phyloP scores from a whole-genome alignment of 371 early-diverging fungal species.

The Syncephalastrum racemosum region DNA sequence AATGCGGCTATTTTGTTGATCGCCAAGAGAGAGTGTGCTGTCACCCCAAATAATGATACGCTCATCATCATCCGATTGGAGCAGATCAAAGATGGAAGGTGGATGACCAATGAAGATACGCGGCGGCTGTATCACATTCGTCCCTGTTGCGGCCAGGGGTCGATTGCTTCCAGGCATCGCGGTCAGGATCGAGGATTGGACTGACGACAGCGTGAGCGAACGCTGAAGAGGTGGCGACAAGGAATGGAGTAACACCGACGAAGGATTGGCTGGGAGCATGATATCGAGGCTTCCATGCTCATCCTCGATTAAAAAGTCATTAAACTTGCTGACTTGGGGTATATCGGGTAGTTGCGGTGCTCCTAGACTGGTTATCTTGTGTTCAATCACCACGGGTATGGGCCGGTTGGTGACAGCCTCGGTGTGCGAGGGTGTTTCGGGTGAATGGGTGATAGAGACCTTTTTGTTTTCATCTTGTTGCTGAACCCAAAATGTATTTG shows the following conservation, averaged over 20 bases:
- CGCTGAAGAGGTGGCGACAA: slow-evolving; percentile 10
- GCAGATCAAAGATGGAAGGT: slow-evolving; percentile 48
- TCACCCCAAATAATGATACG: slow-evolving; percentile 56
- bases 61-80: slow-evolving; percentile 52
- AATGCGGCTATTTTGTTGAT: not conserved
- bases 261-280: slow-evolving; percentile 21
- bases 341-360: slow-evolving; percentile 27
- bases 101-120: slow-evolving; percentile 46
- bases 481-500: slow-evolving; percentile 44
- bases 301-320: slow-evolving; percentile 28
- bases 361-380: not conserved
- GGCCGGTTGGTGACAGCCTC: too few species aligned
- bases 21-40: not conserved
- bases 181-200: slow-evolving; percentile 10
- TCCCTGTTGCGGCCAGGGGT: not conserved
- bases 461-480: slow-evolving; percentile 19
- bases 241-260: slow-evolving; percentile 17
- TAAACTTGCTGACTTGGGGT: slow-evolving; percentile 43
- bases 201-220: slow-evolving; percentile 7
- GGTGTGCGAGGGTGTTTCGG: too few species aligned
- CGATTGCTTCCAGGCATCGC: not conserved
- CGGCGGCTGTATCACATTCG: slow-evolving; percentile 22
- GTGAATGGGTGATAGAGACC: too few species aligned
- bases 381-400: too few species aligned
- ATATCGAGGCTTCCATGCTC: slow-evolving; percentile 18